Conservation (phyloP, 1,284 basidiomycete species). For the Mixia osmundae region DNA sequence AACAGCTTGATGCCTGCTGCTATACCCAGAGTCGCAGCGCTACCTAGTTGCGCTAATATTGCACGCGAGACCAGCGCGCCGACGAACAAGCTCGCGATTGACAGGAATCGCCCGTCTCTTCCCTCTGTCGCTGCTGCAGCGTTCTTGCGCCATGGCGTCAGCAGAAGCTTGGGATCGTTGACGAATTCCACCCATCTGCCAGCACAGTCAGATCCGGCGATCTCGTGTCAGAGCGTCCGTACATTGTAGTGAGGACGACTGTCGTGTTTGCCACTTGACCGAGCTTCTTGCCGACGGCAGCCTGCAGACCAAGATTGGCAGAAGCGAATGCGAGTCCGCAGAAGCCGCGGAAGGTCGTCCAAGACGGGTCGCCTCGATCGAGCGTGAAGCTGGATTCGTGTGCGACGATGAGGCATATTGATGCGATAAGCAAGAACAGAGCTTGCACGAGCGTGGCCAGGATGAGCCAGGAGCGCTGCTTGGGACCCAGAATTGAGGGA, state of each 20-base stretch:
- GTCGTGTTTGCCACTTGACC: conserved; percentile 2
- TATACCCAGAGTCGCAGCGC: conserved; percentile 5
- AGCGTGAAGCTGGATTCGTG: conserved; percentile 31
- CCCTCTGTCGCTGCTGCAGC: too few species aligned
- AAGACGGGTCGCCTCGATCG: conserved; percentile 36
- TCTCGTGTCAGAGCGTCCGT: too few species aligned
- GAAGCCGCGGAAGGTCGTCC: conserved; percentile 40
- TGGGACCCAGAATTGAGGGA: conserved; percentile 44
- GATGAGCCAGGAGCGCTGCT: conserved; percentile 49
- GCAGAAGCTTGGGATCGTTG: too few species aligned
- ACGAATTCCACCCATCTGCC: too few species aligned
- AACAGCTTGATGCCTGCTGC: conserved; percentile 6
- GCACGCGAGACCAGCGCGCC: conserved; percentile 5
- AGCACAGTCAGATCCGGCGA: too few species aligned
- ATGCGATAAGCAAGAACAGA: conserved; percentile 43
- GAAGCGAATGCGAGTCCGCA: conserved; percentile 47
- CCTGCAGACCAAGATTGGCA: conserved; percentile 36
- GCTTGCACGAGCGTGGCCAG: conserved; percentile 46
- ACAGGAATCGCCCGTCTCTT: too few species aligned
- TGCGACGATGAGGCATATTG: conserved; percentile 37
- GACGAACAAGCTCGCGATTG: conserved; percentile 4
- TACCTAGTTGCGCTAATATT: conserved; percentile 1
- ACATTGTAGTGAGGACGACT: not conserved
- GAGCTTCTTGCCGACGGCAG: conserved; percentile 50
- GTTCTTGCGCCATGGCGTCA: too few species aligned